Percentiles rank a stretch among this genome's conserved stretches.
Evolutionary conservation across 2,329 filamentous ascomycete genomes (phyloP).

Genomic region (Ascochyta clinopodiicola): DNA sequence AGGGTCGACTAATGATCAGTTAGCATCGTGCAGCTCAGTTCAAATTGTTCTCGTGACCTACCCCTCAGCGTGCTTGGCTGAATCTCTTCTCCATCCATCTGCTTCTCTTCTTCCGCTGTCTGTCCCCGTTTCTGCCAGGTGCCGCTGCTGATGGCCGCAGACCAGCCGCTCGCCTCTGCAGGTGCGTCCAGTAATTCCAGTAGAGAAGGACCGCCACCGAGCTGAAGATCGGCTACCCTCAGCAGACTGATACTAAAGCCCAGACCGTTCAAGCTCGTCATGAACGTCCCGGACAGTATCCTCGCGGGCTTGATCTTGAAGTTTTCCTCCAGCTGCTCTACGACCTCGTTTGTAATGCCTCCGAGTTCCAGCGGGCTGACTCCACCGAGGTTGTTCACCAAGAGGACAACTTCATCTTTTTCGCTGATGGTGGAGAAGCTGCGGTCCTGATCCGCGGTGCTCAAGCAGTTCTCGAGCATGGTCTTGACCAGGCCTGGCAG

Average conservation of each 20-base stretch:
- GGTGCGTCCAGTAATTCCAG: conserved; percentile 72
- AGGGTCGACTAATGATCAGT: conserved; percentile 57
- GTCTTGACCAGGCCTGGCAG: conserved; percentile 57
- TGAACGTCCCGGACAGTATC: conserved; percentile 70
- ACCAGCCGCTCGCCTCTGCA: conserved; percentile 72
- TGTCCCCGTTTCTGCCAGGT: conserved; percentile 64
- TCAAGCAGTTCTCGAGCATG: conserved; percentile 71
- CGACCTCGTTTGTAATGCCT: conserved; percentile 73
- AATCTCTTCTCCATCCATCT: conserved; percentile 51
- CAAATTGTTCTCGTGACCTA: conserved; percentile 38
- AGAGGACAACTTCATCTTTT: conserved; percentile 68
- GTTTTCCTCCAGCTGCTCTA: conserved; percentile 63
- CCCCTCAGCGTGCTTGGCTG: conserved; percentile 61
- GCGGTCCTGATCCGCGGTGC: conserved; percentile 70
- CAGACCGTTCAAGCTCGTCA: conserved; percentile 74
- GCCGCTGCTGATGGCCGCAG: conserved; percentile 62
- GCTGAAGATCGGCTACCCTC: conserved; percentile 66
- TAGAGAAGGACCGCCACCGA: conserved; percentile 65
- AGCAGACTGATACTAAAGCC: conserved; percentile 74
- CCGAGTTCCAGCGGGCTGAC: conserved; percentile 75
- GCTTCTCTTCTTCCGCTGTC: conserved; percentile 50
- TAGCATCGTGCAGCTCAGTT: conserved; percentile 6
- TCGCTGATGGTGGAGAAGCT: conserved; percentile 69
- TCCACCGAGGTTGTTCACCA: conserved; percentile 79
- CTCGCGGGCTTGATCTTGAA: conserved; percentile 68